A percentile compares a stretch with the other conserved stretches of the same genome.
Conservation (phyloP, 345 rosid species). For the Ceriops zippeliana region DNA sequence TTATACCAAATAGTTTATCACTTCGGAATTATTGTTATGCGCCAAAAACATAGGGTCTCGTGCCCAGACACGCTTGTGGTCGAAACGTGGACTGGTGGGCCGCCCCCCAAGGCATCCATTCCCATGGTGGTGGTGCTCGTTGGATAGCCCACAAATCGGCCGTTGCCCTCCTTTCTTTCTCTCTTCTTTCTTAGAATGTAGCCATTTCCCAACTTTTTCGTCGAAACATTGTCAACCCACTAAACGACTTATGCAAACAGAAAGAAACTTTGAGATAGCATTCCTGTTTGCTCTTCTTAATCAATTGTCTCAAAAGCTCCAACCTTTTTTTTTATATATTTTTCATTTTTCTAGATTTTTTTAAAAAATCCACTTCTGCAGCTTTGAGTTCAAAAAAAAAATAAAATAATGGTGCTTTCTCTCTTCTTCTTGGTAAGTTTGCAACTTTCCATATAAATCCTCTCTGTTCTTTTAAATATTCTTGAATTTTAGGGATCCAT, state of each 20-base stretch:
- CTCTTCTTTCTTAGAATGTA: background rate
- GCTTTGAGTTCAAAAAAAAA: background rate
- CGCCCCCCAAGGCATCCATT: background rate
- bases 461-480: background rate
- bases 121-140: background rate
- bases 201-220: too few relatives aligned
- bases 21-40: too few relatives aligned
- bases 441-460: background rate
- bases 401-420: background rate
- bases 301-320: too few relatives aligned
- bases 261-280: too few relatives aligned
- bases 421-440: slow-evolving; percentile 21
- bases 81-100: background rate
- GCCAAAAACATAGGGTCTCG: too few relatives aligned
- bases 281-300: too few relatives aligned
- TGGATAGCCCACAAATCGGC: background rate
- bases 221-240: too few relatives aligned
- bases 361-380: background rate
- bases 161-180: background rate
- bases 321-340: background rate
- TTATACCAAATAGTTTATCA: too few relatives aligned
- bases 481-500: background rate
- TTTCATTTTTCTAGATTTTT: background rate
- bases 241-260: too few relatives aligned
- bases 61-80: background rate